Conservation (phyloP, 2,329 filamentous ascomycete genomes). For the Nigrospora oryzae region DNA sequence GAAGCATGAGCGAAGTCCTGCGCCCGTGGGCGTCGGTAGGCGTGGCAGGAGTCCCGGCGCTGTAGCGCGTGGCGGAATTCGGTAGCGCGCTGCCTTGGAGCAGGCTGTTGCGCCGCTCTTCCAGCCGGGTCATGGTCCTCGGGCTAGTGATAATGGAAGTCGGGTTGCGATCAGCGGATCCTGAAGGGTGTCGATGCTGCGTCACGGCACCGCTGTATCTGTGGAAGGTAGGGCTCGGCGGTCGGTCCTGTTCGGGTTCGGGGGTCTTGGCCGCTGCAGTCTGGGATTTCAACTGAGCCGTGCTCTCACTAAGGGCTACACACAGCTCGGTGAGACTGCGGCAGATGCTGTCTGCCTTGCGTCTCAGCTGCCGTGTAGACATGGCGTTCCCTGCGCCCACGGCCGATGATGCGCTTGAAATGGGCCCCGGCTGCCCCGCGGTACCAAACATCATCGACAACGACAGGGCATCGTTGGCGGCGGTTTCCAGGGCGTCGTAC, state of each 20-base stretch:
- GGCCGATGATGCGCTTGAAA: conserved; percentile 57
- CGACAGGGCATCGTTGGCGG: conserved; percentile 71
- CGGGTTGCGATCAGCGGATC: conserved; percentile 28
- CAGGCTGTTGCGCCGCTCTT: conserved; percentile 42
- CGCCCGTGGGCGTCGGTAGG: conserved; percentile 33
- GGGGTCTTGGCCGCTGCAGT: conserved; percentile 15
- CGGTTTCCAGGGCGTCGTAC: conserved; percentile 71
- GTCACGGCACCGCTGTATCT: neutral
- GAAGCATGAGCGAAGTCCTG: conserved; percentile 44
- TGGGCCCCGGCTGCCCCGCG: conserved; percentile 58
- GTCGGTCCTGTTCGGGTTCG: conserved; percentile 15
- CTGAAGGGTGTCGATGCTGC: conserved; percentile 19
- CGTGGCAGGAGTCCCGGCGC: conserved; percentile 26
- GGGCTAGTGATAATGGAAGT: conserved; percentile 32
- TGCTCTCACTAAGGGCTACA: conserved; percentile 66
- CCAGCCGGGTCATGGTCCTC: conserved; percentile 39
- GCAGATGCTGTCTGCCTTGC: conserved; percentile 89
- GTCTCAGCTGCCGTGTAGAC: conserved; percentile 76
- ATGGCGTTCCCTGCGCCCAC: conserved; percentile 43
- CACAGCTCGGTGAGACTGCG: conserved; percentile 88
- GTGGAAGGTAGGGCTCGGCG: neutral
- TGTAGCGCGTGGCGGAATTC: conserved; percentile 30
- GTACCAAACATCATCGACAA: conserved; percentile 72
- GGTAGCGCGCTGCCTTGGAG: conserved; percentile 35
- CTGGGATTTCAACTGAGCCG: conserved; percentile 23